A percentile compares a stretch with the other conserved stretches of the same genome.
Evolutionary conservation across 371 early-diverging fungal species (phyloP).

Genomic region (Smittium culicis): DNA sequence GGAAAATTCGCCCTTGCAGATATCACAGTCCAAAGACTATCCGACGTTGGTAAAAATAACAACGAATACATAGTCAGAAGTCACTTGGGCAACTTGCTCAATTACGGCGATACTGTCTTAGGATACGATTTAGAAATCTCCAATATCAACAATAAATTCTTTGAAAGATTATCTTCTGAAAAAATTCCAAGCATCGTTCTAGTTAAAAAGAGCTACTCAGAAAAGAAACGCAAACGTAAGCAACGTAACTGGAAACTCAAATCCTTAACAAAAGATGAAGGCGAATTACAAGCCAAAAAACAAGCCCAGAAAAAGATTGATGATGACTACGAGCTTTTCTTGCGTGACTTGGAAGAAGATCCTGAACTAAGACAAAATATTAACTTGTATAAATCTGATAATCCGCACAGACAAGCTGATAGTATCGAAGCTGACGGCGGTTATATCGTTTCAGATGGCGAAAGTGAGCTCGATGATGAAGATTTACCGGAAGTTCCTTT

Average conservation of each 20-base stretch:
- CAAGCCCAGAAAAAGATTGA: conserved; percentile 58
- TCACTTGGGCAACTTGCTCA: conserved; percentile 81
- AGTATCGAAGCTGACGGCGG: conserved; percentile 10
- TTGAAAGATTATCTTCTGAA: conserved; percentile 45
- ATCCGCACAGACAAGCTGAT: neutral
- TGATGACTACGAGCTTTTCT: conserved; percentile 37
- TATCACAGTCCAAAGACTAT: conserved; percentile 55
- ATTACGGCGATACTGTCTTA: conserved; percentile 79
- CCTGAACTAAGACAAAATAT: conserved; percentile 75
- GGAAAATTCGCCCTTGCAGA: conserved; percentile 66
- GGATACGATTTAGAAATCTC: conserved; percentile 78
- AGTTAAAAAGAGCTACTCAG: conserved; percentile 81
- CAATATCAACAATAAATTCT: conserved; percentile 85
- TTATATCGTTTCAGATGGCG: conserved; percentile 25
- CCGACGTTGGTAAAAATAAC: conserved; percentile 79
- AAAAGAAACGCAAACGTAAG: conserved; percentile 70
- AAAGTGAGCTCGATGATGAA: conserved; percentile 37
- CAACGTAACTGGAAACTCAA: conserved; percentile 83
- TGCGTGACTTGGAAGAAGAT: conserved; percentile 86
- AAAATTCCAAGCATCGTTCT: conserved; percentile 73
- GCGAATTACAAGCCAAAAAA: conserved; percentile 44
- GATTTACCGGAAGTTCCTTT: conserved; percentile 77
- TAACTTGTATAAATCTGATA: conserved; percentile 61
- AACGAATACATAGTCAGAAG: conserved; percentile 71
- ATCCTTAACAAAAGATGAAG: conserved; percentile 70